Conservation (phyloP, 148 eudicot species). For the Tetragonia tetragonoides region DNA sequence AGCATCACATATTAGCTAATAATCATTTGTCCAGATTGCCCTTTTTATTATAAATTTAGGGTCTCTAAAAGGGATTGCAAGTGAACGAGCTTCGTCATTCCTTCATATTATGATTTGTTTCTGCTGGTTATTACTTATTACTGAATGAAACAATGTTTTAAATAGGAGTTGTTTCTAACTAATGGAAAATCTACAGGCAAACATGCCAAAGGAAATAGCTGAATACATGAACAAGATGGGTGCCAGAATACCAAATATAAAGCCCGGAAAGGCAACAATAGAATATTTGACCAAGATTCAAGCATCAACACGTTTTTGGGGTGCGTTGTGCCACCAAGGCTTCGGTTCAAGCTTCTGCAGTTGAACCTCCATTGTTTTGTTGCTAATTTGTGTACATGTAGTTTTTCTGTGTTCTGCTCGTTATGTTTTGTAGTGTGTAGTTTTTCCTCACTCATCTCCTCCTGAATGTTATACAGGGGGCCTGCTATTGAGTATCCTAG, state of each 20-base stretch:
- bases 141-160: not conserved
- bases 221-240: conserved; percentile 98
- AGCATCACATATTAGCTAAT: not conserved
- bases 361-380: not conserved
- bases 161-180: not conserved
- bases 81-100: not conserved
- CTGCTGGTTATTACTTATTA: not conserved
- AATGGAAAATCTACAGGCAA: conserved; percentile 53
- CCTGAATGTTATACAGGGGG: conserved; percentile 58
- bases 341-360: conserved; percentile 6
- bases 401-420: not conserved
- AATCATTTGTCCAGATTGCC: not conserved
- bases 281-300: conserved; percentile 84
- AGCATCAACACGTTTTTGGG: conserved; percentile 99
- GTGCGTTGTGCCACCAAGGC: conserved; percentile 36
- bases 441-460: conserved; percentile 1
- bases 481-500: conserved; percentile 71
- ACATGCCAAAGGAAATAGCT: conserved; percentile 96
- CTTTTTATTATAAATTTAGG: no score
- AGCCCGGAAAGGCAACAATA: conserved; percentile 93
- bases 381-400: not conserved
- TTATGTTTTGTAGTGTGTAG: not conserved
- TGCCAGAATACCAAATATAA: conserved; percentile 85
- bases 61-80: not conserved
- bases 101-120: not conserved